Conservation (phyloP, 257 asterid genomes). For the Ocimum tenuiflorum region DNA sequence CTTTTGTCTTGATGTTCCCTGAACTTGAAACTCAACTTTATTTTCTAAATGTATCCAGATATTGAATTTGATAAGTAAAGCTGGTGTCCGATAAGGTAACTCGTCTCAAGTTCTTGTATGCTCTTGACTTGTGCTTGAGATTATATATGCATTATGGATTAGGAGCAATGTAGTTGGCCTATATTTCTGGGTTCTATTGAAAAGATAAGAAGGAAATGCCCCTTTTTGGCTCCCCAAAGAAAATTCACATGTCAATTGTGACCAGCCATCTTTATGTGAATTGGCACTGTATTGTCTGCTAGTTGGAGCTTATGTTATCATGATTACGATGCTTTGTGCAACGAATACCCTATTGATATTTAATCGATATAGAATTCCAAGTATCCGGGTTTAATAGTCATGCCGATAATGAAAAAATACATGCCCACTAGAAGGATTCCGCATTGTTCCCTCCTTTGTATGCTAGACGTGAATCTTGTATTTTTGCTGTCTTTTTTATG, state of each 20-base stretch:
- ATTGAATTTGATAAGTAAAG: constrained; percentile 3
- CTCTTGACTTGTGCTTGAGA: not conserved
- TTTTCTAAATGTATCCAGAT: constrained; percentile 17
- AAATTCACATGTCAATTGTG: not conserved
- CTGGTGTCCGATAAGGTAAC: not conserved
- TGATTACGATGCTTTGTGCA: not conserved
- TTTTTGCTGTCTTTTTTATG: constrained; percentile 12
- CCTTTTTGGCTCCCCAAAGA: not conserved
- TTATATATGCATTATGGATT: not conserved
- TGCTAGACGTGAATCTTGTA: constrained; percentile 16
- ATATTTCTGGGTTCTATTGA: not conserved
- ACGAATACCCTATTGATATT: not conserved
- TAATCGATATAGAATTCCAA: not conserved
- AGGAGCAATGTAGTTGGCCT: not conserved
- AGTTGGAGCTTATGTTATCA: not conserved
- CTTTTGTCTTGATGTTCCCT: not conserved
- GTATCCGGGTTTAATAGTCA: not conserved
- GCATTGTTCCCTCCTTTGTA: constrained; percentile 12
- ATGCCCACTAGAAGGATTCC: not conserved
- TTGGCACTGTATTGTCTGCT: not conserved
- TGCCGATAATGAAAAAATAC: not conserved
- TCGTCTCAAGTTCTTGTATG: not conserved
- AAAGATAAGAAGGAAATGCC: no score
- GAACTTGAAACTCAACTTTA: constrained; percentile 10
- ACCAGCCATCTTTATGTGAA: not conserved